These are phyloP conservation scores for Termitomyces sp. DNA, from an alignment of 768 basidiomycete genomes.

Conservation along the genomic window DNA sequence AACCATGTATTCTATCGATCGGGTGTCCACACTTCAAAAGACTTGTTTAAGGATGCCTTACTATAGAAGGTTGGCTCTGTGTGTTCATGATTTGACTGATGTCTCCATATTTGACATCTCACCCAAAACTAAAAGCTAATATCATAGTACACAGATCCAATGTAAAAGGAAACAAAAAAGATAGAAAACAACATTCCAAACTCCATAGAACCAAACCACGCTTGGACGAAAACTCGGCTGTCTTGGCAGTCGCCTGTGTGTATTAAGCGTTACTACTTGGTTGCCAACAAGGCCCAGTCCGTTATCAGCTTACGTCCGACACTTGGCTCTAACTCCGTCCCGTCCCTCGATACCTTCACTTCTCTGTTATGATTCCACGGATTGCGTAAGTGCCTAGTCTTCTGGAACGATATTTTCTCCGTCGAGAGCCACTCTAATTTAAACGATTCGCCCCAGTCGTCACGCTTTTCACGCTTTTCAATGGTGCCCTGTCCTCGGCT, in stretches of 20 bases:
- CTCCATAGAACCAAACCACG: neutral
- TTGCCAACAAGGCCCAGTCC: conserved; percentile 51
- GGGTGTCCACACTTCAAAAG: too few relatives aligned
- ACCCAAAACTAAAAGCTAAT: neutral
- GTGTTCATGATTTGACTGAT: neutral
- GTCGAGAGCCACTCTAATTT: conserved; percentile 78
- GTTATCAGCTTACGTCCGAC: conserved; percentile 65
- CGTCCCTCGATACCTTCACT: conserved; percentile 81
- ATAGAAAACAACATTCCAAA: neutral
- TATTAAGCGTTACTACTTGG: conserved; percentile 2
- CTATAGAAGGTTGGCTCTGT: neutral
- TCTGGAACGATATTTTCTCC: conserved; percentile 64
- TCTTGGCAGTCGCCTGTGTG: neutral
- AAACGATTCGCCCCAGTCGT: conserved; percentile 82
- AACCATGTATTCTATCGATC: too few relatives aligned
- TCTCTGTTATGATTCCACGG: conserved; percentile 88
- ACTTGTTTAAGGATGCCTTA: neutral
- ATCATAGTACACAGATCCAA: neutral
- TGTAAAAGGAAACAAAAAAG: neutral
- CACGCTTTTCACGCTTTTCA: conserved; percentile 40
- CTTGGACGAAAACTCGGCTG: neutral
- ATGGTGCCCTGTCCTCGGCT: conserved; percentile 12
- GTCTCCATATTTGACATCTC: neutral
- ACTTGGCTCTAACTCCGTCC: conserved; percentile 85
- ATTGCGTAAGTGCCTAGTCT: conserved; percentile 78